Evolutionary conservation across 2,329 filamentous ascomycete genomes (phyloP).

Genomic region (Colletotrichum sp.): DNA sequence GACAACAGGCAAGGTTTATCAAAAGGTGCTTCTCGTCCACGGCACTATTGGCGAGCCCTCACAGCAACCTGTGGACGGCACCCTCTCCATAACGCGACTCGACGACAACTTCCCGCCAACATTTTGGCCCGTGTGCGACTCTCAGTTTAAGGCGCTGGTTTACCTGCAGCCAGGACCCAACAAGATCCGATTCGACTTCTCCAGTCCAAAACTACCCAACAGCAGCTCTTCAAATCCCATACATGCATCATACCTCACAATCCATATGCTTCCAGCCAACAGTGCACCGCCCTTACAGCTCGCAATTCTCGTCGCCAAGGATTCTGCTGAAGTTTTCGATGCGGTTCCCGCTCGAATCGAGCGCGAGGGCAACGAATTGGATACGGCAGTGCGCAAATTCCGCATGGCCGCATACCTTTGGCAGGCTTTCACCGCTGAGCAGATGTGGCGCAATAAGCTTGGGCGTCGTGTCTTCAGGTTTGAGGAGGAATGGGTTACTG

Average conservation of each 20-base stretch:
- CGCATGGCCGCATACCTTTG: conserved; percentile 95
- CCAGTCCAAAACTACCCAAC: conserved; percentile 79
- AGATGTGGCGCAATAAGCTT: conserved; percentile 90
- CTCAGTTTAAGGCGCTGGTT: conserved; percentile 89
- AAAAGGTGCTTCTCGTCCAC: conserved; percentile 84
- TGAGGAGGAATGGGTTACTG: conserved; percentile 93
- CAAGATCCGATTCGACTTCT: conserved; percentile 85
- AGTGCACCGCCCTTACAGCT: conserved; percentile 86
- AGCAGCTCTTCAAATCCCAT: conserved; percentile 69
- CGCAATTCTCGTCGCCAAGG: conserved; percentile 84
- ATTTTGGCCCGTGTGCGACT: conserved; percentile 86
- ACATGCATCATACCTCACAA: conserved; percentile 79
- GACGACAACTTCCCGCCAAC: conserved; percentile 86
- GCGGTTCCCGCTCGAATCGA: conserved; percentile 76
- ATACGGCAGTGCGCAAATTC: conserved; percentile 86
- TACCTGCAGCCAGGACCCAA: conserved; percentile 94
- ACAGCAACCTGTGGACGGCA: conserved; percentile 69
- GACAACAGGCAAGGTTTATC: conserved; percentile 71
- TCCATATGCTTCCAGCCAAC: conserved; percentile 85
- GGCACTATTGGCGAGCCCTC: conserved; percentile 80
- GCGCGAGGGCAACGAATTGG: conserved; percentile 81
- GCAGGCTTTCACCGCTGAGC: conserved; percentile 96
- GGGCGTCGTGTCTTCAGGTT: conserved; percentile 87
- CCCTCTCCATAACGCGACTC: conserved; percentile 77
- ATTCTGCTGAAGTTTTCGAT: conserved; percentile 87